Base-by-base conservation (phyloP, 257 asterid species). In the Forsythia suspensa region DNA sequence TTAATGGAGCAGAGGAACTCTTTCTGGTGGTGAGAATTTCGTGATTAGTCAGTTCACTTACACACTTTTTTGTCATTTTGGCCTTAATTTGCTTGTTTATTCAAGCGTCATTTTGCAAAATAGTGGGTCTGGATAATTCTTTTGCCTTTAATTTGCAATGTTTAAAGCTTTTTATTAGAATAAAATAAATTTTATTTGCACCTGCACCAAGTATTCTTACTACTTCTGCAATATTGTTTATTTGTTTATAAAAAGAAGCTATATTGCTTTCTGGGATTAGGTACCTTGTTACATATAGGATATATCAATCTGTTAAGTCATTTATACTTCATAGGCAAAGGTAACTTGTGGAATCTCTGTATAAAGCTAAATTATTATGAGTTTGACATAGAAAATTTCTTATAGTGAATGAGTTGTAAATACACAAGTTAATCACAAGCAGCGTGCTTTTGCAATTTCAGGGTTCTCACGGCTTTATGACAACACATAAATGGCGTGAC, bases 381-480 rank as follows among this genome's bases (percentile, higher is more conserved):
- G 36, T 70, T 34, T 65, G 77, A 38, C 52, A 69, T 46, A 38
- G 72, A 39, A 16, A 41, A 48, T 68, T 72, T 79, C 40, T 29
- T 44, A 24, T 68, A 48, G 36, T 80, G 77, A 71, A 36, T 34
- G 38, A 7, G 61, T 70, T 80, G 59, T 21, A 72, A 39, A 48
- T 65, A 66, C 76, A 24, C 39, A 15, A 40, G 71, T 72, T 81
- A 29, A 80, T 79, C 48, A 74, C 57, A 12, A 69, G 69, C 71
- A 36, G 57, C 71, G 59, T 84, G 46, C 76, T 74, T 72, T 12
- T 87, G 81, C 57, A 61, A 72, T 81, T 83, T 82, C 84, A 96
- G 99, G 99, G 99, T 76, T 92, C 99, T 24, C 99, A 96, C 82
- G 99, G 99, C 80, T 96, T 96, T 86, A 92, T 94, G 90, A 96